These are phyloP conservation scores for Arabidopsis suecica DNA, from an alignment of 345 rosid species.

Conservation along the genomic window DNA sequence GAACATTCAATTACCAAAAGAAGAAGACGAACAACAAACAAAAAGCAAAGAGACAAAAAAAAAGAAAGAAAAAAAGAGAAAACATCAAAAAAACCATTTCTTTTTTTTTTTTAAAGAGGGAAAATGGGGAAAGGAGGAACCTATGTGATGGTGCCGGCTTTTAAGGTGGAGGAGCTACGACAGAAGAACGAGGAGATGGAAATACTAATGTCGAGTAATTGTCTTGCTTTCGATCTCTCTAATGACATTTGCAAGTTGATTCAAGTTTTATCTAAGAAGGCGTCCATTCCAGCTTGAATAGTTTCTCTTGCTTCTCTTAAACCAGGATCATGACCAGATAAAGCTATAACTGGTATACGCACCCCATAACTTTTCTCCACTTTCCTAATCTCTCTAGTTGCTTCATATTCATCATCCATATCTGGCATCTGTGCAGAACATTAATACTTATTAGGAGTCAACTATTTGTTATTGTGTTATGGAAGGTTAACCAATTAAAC, in stretches of 20 bases:
- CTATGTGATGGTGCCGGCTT: too few relatives aligned
- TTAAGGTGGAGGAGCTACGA: too few relatives aligned
- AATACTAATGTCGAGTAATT: background rate
- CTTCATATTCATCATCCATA: slow-evolving; percentile 73
- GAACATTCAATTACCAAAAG: too few relatives aligned
- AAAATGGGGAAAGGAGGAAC: too few relatives aligned
- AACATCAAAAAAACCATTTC: too few relatives aligned
- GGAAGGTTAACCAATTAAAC: background rate
- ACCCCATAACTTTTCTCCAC: slow-evolving; percentile 56
- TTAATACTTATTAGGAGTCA: background rate
- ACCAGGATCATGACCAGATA: slow-evolving; percentile 58
- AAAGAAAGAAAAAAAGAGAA: too few relatives aligned
- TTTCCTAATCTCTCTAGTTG: slow-evolving; percentile 61
- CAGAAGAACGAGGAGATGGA: too few relatives aligned
- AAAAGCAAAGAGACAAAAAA: too few relatives aligned
- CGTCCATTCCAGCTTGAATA: slow-evolving; percentile 68
- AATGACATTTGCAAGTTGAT: slow-evolving; percentile 43
- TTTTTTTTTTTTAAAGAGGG: too few relatives aligned
- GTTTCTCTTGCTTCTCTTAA: slow-evolving; percentile 46
- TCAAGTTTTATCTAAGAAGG: slow-evolving; percentile 50
- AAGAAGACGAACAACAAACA: too few relatives aligned
- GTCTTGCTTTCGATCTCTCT: slow-evolving; percentile 31
- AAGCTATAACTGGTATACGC: slow-evolving; percentile 70
- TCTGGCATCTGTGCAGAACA: slow-evolving; percentile 61
- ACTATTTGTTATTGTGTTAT: background rate